phyloP scores from a whole-genome alignment of 2,329 filamentous ascomycete genomes.

The Fusarium lateritium region DNA sequence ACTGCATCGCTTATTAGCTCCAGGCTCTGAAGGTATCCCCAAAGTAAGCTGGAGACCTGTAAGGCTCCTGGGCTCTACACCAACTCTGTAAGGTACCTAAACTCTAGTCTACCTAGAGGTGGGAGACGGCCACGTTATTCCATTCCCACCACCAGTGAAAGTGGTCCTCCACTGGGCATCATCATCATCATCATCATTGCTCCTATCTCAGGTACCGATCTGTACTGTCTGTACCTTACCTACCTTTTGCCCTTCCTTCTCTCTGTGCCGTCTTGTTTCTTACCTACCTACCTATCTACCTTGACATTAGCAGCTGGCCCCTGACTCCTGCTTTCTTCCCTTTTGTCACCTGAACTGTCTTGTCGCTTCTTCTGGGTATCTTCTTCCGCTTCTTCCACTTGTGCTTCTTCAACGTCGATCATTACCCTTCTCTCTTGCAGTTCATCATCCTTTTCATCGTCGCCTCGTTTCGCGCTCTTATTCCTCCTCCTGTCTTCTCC shows the following conservation, averaged over 20 bases:
- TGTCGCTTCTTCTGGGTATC: not conserved
- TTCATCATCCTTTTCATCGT: slow-evolving; percentile 18
- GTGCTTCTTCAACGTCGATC: slow-evolving; percentile 25
- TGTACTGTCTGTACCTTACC: slow-evolving; percentile 10
- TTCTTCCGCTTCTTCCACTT: slow-evolving; percentile 15
- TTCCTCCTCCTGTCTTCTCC: slow-evolving; percentile 21
- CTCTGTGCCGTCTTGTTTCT: slow-evolving; percentile 21
- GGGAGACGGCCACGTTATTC: slow-evolving; percentile 35
- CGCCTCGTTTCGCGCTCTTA: slow-evolving; percentile 39
- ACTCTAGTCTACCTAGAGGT: not conserved
- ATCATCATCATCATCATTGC: slow-evolving; percentile 25
- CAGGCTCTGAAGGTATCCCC: slow-evolving; percentile 11
- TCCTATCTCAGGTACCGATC: slow-evolving; percentile 33
- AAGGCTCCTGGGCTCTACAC: slow-evolving; percentile 21
- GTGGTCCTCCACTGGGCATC: slow-evolving; percentile 21
- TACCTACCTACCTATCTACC: not conserved
- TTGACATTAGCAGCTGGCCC: slow-evolving; percentile 29
- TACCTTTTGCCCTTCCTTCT: slow-evolving; percentile 5
- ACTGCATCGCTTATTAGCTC: slow-evolving; percentile 1
- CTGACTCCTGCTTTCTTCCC: slow-evolving; percentile 38
- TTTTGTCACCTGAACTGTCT: not conserved
- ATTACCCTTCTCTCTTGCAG: slow-evolving; percentile 12
- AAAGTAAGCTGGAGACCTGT: slow-evolving; percentile 1
- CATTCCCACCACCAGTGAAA: slow-evolving; percentile 23
- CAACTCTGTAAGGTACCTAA: slow-evolving; percentile 23